Percentiles rank a stretch among this genome's conserved stretches.
Evolutionary conservation across 768 basidiomycete genomes (phyloP).

Genomic region (Amanita rimosa): DNA sequence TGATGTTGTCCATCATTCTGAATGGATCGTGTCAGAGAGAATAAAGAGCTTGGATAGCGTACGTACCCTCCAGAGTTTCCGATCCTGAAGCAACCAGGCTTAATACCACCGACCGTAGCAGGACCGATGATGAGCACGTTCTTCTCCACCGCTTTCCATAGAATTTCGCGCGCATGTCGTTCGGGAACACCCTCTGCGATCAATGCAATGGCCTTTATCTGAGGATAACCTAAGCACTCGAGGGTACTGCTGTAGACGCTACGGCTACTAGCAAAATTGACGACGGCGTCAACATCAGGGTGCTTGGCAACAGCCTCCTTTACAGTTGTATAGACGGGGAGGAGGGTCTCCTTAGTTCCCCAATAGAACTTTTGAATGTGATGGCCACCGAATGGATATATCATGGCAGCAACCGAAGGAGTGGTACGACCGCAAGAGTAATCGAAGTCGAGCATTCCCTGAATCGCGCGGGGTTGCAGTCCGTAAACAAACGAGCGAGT

Average conservation of each 20-base stretch:
- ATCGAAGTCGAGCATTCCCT: constrained; percentile 96
- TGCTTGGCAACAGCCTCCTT: constrained; percentile 91
- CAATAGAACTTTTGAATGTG: constrained; percentile 99
- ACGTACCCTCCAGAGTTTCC: constrained; percentile 95
- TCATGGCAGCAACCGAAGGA: constrained; percentile 97
- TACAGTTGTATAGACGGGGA: constrained; percentile 92
- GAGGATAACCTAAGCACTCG: constrained; percentile 64
- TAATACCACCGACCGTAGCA: constrained; percentile 98
- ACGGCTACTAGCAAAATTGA: constrained; percentile 94
- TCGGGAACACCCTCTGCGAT: constrained; percentile 99
- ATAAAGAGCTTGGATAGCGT: not conserved
- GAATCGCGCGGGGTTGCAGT: constrained; percentile 98
- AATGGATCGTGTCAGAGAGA: constrained; percentile 4
- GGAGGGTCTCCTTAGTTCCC: constrained; percentile 98
- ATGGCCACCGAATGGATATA: constrained; percentile 99
- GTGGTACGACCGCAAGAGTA: constrained; percentile 89
- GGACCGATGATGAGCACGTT: constrained; percentile 88
- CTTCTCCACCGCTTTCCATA: constrained; percentile 79
- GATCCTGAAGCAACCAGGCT: constrained; percentile 99
- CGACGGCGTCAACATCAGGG: constrained; percentile 91
- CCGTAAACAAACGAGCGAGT: constrained; percentile 99
- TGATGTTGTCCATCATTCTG: constrained; percentile 99
- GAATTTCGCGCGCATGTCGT: constrained; percentile 91
- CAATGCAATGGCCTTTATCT: constrained; percentile 63
- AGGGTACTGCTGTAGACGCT: constrained; percentile 93